A percentile compares a stretch with the other conserved stretches of the same genome.
These are phyloP conservation scores for Pythium sukuiense DNA, from an alignment of 352 stramenopile species.

Conservation along the genomic window DNA sequence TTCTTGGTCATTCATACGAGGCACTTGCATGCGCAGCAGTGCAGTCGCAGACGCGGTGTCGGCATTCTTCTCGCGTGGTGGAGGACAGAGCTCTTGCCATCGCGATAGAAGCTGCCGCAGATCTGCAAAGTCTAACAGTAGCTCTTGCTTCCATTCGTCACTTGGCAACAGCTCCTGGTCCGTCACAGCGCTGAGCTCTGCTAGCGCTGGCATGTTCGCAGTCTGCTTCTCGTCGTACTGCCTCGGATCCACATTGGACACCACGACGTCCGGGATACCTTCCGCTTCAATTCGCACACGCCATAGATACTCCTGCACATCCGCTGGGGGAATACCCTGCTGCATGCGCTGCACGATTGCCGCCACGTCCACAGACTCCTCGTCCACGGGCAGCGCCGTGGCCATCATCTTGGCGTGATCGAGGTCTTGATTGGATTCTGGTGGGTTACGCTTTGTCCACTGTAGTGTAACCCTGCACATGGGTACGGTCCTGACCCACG, in stretches of 20 bases:
- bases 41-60: constrained; percentile 17
- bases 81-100: constrained; percentile 69
- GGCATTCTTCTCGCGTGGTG: constrained; percentile 17
- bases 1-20: constrained; percentile 76
- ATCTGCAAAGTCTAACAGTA: constrained; percentile 81
- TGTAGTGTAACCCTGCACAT: constrained; percentile 18
- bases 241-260: constrained; percentile 61
- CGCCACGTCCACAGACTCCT: constrained; percentile 55
- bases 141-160: constrained; percentile 49
- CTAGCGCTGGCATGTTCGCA: constrained; percentile 70
- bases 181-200: constrained; percentile 37
- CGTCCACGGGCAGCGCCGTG: constrained; percentile 61
- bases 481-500: constrained; percentile 5
- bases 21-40: constrained; percentile 55
- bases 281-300: constrained; percentile 78
- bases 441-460: constrained; percentile 5
- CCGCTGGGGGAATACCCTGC: constrained; percentile 53
- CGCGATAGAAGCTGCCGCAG: constrained; percentile 67
- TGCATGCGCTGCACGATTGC: constrained; percentile 67
- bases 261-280: constrained; percentile 74
- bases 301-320: constrained; percentile 88
- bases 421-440: neutral
- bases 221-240: constrained; percentile 69
- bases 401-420: constrained; percentile 60
- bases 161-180: constrained; percentile 35